phyloP scores from a whole-genome alignment of 169 alveolate species.

The Cryptosporidium ubiquitum region DNA sequence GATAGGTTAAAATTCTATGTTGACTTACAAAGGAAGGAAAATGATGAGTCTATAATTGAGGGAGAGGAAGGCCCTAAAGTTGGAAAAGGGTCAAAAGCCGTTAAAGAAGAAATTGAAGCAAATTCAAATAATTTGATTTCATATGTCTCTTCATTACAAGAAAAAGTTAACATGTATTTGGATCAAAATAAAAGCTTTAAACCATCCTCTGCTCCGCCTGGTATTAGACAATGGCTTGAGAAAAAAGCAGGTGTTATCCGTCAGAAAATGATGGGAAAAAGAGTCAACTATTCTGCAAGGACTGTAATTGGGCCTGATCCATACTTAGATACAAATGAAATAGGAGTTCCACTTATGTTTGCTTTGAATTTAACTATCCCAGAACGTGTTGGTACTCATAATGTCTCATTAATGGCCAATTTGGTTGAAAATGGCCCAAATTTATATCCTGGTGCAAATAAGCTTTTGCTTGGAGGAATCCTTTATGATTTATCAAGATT shows the following conservation, averaged over 20 bases:
- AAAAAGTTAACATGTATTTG: constrained; percentile 55
- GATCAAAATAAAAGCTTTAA: constrained; percentile 80
- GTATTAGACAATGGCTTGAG: constrained; percentile 94
- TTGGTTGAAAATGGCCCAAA: constrained; percentile 94
- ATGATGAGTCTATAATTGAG: neutral
- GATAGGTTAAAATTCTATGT: constrained; percentile 39
- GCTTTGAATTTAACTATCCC: constrained; percentile 94
- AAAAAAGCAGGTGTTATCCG: constrained; percentile 96
- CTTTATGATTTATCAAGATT: constrained; percentile 78
- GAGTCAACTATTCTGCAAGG: constrained; percentile 98
- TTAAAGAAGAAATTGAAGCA: constrained; percentile 77
- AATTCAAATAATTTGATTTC: constrained; percentile 55
- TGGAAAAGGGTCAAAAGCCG: constrained; percentile 77
- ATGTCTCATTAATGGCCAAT: constrained; percentile 87
- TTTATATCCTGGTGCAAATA: constrained; percentile 97
- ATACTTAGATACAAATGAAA: constrained; percentile 94
- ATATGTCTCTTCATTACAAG: constrained; percentile 66
- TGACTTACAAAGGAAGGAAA: constrained; percentile 58
- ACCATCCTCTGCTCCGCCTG: constrained; percentile 83
- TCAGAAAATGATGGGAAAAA: constrained; percentile 98
- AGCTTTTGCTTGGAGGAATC: constrained; percentile 75
- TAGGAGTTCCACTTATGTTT: constrained; percentile 95
- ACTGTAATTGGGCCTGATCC: constrained; percentile 99
- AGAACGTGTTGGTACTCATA: constrained; percentile 91
- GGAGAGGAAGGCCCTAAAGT: constrained; percentile 76